Conservation (phyloP, 2,329 filamentous ascomycete genomes). For the Diplodia sapinea region DNA sequence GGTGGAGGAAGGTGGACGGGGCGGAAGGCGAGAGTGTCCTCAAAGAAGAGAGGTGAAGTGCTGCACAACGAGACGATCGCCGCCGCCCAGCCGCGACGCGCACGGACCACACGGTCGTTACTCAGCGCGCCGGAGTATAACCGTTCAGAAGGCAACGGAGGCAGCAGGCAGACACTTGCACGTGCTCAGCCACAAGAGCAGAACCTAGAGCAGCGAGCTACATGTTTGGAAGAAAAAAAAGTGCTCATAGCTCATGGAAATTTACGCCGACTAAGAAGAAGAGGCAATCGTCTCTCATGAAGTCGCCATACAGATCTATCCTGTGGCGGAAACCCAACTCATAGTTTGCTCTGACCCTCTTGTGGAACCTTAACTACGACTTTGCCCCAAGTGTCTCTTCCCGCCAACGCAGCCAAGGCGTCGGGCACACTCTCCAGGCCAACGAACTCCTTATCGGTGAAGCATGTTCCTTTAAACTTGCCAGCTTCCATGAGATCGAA, state of each 20-base stretch:
- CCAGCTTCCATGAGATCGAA: constrained; percentile 76
- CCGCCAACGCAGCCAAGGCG: constrained; percentile 77
- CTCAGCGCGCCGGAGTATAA: constrained; percentile 9
- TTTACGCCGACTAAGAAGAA: neutral
- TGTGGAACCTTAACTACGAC: constrained; percentile 87
- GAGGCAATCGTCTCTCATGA: neutral
- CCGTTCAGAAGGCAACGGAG: neutral
- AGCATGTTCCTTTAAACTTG: constrained; percentile 82
- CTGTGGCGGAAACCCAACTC: neutral
- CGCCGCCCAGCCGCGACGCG: constrained; percentile 18
- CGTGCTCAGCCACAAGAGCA: too few relatives aligned
- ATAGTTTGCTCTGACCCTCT: constrained; percentile 47
- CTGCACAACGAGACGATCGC: constrained; percentile 19
- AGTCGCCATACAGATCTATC: neutral
- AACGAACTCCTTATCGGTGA: constrained; percentile 79
- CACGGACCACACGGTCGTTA: constrained; percentile 15
- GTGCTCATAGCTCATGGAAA: neutral
- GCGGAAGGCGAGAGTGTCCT: constrained; percentile 23
- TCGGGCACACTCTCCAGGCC: constrained; percentile 79
- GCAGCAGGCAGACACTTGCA: neutral
- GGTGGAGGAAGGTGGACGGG: constrained; percentile 6
- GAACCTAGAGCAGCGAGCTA: neutral
- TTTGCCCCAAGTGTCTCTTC: constrained; percentile 91
- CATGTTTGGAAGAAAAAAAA: neutral
- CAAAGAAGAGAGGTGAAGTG: constrained; percentile 26